phyloP scores from a whole-genome alignment of 129 eudicot species.

The Flaveria robusta region DNA sequence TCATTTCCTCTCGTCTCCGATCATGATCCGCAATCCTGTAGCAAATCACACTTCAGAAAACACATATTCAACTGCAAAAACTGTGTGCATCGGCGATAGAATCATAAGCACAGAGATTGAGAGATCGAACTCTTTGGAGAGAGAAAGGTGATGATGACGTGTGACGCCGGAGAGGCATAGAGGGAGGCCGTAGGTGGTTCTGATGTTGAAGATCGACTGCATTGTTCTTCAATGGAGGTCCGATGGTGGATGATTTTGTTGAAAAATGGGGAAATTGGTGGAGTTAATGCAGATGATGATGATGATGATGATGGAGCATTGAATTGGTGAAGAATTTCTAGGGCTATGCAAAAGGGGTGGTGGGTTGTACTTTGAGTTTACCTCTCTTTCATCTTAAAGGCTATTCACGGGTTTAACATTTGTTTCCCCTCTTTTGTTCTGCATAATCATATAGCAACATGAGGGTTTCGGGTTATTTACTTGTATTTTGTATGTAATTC shows the following conservation, averaged over 20 bases:
- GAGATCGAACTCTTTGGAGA: conserved; percentile 32
- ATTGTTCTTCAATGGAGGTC: conserved; percentile 30
- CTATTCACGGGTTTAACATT: conserved; percentile 8
- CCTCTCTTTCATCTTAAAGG: not conserved
- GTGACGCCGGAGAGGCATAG: conserved; percentile 47
- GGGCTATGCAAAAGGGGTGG: conserved; percentile 16
- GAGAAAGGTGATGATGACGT: conserved; percentile 21
- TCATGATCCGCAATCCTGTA: conserved; percentile 55
- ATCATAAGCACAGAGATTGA: not conserved
- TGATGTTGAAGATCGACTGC: conserved; percentile 37
- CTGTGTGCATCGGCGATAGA: too few species aligned
- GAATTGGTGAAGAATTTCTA: conserved; percentile 24
- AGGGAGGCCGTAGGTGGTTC: conserved; percentile 45
- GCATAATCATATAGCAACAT: not conserved
- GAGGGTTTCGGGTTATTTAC: not conserved
- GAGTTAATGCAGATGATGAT: not conserved
- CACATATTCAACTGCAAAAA: conserved; percentile 8
- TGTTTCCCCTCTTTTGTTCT: not conserved
- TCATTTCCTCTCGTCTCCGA: conserved; percentile 46
- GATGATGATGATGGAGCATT: not conserved
- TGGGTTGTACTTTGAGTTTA: not conserved
- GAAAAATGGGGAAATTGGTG: not conserved
- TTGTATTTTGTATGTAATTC: too few species aligned
- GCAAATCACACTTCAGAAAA: not conserved
- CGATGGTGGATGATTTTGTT: not conserved